Evolutionary conservation across 495 filamentous ascomycete genomes (phyloP).

Genomic region (Xylaria grammica): DNA sequence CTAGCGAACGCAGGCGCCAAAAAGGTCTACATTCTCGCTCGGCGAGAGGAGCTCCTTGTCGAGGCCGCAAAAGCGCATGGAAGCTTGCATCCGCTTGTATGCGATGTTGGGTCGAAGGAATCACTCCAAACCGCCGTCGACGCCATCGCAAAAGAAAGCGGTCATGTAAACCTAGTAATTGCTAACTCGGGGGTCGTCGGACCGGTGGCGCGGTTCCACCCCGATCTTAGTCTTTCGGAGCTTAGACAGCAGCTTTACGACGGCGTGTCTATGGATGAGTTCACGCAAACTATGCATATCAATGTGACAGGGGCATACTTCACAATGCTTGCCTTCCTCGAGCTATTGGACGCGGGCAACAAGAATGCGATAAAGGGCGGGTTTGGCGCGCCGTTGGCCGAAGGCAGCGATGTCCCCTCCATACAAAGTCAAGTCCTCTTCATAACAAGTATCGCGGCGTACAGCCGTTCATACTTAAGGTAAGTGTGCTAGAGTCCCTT

Average conservation of each 20-base stretch:
- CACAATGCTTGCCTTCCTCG: constrained; percentile 61
- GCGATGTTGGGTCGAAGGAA: constrained; percentile 62
- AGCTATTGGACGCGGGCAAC: constrained; percentile 62
- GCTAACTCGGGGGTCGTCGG: constrained; percentile 63
- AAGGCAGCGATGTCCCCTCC: constrained; percentile 37
- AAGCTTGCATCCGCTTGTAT: constrained; percentile 56
- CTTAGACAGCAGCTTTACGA: constrained; percentile 52
- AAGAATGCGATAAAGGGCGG: constrained; percentile 46
- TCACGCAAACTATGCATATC: constrained; percentile 53
- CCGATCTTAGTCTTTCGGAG: constrained; percentile 44
- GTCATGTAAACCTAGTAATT: constrained; percentile 62
- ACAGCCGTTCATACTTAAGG: no score
- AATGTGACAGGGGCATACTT: constrained; percentile 61
- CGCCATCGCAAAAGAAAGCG: constrained; percentile 51
- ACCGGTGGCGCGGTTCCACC: constrained; percentile 40
- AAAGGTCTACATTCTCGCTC: constrained; percentile 68
- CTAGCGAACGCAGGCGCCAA: constrained; percentile 63
- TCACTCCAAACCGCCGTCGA: constrained; percentile 57
- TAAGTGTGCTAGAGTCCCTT: no score
- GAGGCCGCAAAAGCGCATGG: constrained; percentile 41
- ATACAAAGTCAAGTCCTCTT: constrained; percentile 62
- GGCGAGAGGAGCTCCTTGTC: constrained; percentile 57
- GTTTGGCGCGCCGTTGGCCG: constrained; percentile 27
- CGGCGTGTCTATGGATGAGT: constrained; percentile 53
- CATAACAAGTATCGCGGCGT: constrained; percentile 57